Percentiles rank a stretch among this genome's conserved stretches.
Evolutionary conservation across 2,329 filamentous ascomycete species (phyloP).

Genomic region (Fusarium bulbicola): DNA sequence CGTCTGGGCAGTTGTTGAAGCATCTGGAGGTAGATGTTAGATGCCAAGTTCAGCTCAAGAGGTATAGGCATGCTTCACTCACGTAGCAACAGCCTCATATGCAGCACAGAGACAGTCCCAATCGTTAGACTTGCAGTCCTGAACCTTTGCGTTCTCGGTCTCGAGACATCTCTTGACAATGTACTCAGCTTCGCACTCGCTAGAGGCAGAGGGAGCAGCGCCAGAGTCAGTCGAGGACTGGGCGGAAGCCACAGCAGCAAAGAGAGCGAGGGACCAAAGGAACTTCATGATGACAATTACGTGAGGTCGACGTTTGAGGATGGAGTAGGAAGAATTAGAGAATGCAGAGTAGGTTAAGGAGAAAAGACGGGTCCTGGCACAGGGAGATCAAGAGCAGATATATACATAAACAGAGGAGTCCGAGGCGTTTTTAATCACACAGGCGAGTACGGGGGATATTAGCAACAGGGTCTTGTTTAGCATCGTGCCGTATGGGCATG

Average conservation of each 20-base stretch:
- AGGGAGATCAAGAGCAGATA: conserved; percentile 11
- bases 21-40: conserved; percentile 49
- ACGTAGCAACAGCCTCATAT: conserved; percentile 58
- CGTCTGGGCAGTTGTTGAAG: conserved; percentile 67
- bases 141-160: conserved; percentile 52
- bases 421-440: conserved; percentile 32
- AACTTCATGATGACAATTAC: conserved; percentile 55
- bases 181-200: conserved; percentile 55
- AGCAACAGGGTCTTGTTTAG: conserved; percentile 24
- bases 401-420: not conserved
- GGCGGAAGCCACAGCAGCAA: conserved; percentile 49
- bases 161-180: conserved; percentile 57
- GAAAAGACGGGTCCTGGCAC: not conserved
- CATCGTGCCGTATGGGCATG: conserved; percentile 16
- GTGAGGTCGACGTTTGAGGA: not conserved
- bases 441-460: conserved; percentile 34
- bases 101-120: conserved; percentile 59
- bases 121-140: conserved; percentile 51
- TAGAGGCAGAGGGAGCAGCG: conserved; percentile 43
- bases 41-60: not conserved
- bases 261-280: conserved; percentile 51
- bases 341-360: not conserved
- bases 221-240: conserved; percentile 41
- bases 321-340: not conserved
- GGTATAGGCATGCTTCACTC: conserved; percentile 34